Evolutionary conservation across 176 grass and related monocot species (phyloP), one percentile per base, ranked within the genome.

Genomic region (Zea luxurians): DNA sequence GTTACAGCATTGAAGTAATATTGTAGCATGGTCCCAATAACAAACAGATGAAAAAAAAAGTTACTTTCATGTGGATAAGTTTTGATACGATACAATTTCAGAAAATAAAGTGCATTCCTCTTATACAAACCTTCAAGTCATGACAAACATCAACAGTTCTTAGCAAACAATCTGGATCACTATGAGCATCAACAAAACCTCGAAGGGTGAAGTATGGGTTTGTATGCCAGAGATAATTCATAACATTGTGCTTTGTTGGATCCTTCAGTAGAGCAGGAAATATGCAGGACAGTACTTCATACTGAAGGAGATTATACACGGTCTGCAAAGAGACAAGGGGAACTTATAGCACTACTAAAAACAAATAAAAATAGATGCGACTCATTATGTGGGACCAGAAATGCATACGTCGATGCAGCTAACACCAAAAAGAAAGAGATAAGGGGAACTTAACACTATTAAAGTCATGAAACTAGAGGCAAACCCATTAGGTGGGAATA

Each of bases 261-360:
- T 92, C 89, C 83, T 83, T 96, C 71, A 96, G 70, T 37, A 92
- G 13, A 77, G 77, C 70, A 86, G 89, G 83, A 86, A 96, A 90
- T 76, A 87, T 64, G 40, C 62, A 70, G 44, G 84, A 92, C 38
- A 86, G 64, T 66, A 96, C 87, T 80, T 96, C 90, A 64, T 84
- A 71, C 59, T 88, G 93, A 62, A 96, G 88, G 44, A 96, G 90
- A 70, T 96, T 96, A 75, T 96, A 96, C 3, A 85, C 73, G 68
- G 87, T 96, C 93, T 96, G 93, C 63, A 79, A 72, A 88, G 40
- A 63, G 78, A 77, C 57, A 52, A 13, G 34, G 15, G 12, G 71
- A 67, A 52, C 1, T 80, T 82, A 48, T 82, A 42, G 79, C n/a
- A 81, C 61, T 54, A 27, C 40, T 62, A 78, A 78, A 66, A 72